A percentile compares a stretch with the other conserved stretches of the same genome.
Conservation (phyloP, 371 early-diverging fungal genomes). For the Mortierella polycephala region DNA sequence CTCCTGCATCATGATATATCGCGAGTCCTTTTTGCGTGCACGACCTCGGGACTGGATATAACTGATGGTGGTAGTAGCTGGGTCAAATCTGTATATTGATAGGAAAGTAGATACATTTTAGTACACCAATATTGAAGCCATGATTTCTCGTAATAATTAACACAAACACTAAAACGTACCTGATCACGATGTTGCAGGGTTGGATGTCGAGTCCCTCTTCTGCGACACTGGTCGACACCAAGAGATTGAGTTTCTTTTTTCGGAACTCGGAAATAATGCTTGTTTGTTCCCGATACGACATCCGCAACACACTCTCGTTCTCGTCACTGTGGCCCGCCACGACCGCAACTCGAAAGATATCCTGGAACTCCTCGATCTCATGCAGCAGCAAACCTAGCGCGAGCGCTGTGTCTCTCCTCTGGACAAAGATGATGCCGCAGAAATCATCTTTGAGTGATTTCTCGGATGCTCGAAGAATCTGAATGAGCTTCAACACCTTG, state of each 20-base stretch:
- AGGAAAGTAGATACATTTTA: not conserved
- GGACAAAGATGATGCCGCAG: constrained; percentile 89
- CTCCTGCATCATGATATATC: constrained; percentile 80
- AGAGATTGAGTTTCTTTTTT: constrained; percentile 72
- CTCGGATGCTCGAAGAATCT: constrained; percentile 59
- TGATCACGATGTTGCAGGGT: constrained; percentile 92
- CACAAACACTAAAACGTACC: constrained; percentile 56
- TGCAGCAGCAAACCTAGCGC: constrained; percentile 67
- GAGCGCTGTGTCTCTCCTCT: constrained; percentile 78
- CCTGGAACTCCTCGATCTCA: constrained; percentile 62
- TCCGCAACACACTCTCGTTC: constrained; percentile 56
- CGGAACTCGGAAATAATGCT: constrained; percentile 75
- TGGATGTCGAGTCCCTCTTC: constrained; percentile 98
- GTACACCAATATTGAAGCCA: not conserved
- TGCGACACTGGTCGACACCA: constrained; percentile 95
- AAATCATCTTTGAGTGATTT: constrained; percentile 57
- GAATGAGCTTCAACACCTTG: constrained; percentile 69
- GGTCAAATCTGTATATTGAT: constrained; percentile 73
- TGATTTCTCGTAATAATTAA: not conserved
- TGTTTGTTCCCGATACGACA: constrained; percentile 74
- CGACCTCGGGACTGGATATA: constrained; percentile 96
- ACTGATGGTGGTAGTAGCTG: constrained; percentile 73
- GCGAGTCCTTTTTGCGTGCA: constrained; percentile 82
- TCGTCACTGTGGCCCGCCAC: constrained; percentile 74
- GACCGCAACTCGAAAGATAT: constrained; percentile 61